Percentiles rank a stretch among this genome's conserved stretches.
Evolutionary conservation across 768 basidiomycete genomes (phyloP).

Genomic region (Leccinum olivaceopallidum): DNA sequence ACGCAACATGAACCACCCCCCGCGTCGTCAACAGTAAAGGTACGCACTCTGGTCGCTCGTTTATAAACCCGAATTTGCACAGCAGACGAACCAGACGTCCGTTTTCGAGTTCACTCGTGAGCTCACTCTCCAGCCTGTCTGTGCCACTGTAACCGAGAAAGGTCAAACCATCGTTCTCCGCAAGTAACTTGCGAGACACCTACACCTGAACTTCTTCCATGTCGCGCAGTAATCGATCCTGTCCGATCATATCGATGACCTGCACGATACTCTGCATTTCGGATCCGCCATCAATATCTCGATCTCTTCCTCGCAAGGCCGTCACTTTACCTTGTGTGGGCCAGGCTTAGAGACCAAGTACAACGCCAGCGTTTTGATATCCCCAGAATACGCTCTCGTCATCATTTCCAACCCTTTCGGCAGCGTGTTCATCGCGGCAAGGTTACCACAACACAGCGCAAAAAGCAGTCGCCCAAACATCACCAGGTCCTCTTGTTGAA

Average conservation of each 20-base stretch:
- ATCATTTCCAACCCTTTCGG: conserved; percentile 78
- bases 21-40: background rate
- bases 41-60: conserved; percentile 96
- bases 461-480: conserved; percentile 87
- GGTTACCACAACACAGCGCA: conserved; percentile 70
- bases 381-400: conserved; percentile 69
- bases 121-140: conserved; percentile 81
- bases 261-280: conserved; percentile 67
- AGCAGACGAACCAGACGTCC: conserved; percentile 86
- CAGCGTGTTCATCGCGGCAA: conserved; percentile 55
- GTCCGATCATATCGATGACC: conserved; percentile 77
- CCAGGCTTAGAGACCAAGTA: conserved; percentile 76
- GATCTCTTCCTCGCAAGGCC: background rate
- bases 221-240: conserved; percentile 64
- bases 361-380: conserved; percentile 78
- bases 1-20: conserved; percentile 4
- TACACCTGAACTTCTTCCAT: conserved; percentile 83
- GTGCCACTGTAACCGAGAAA: conserved; percentile 52
- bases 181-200: conserved; percentile 22
- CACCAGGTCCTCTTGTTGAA: conserved; percentile 87
- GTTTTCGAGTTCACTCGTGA: conserved; percentile 91
- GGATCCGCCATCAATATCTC: background rate
- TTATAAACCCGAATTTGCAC: conserved; percentile 97
- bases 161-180: background rate
- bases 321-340: conserved; percentile 53